Base-by-base conservation (phyloP, 2,329 filamentous ascomycete genomes). In the Neoarthrinium moseri region DNA sequence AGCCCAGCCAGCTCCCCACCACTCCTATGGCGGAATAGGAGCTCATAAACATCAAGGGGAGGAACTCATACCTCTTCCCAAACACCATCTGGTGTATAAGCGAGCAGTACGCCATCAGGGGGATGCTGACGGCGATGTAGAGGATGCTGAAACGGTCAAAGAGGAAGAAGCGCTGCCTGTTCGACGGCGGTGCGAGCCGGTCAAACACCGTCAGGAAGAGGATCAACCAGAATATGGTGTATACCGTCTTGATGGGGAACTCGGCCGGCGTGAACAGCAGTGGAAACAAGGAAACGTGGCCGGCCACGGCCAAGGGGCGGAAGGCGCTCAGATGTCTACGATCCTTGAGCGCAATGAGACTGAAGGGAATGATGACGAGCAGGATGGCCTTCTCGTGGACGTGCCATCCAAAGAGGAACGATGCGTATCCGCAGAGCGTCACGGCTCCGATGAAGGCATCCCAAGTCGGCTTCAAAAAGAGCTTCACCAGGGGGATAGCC, bases 371-470 rank as follows among this genome's bases (percentile, higher is more conserved):
- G 54, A 99, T 91, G 61, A 97, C 87, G 17, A 97, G 80, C 18
- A 99, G 78, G 47, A 99, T 88, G 2, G 94, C 94, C 68, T 99
- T 99, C 64, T 99, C 94, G 59, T 99, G 94, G 7, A 99, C 94
- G 62, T 99, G 94, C 91, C 92, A 99, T 46, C 94, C 92, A 57
- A 97, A 97, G 8, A 99, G 77, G 70, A 99, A 99, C 0, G 92
- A 96, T 0, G 92, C 88, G 62, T 96, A 99, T 48, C 89, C 94
- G 61, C 94, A 97, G 13, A 97, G 81, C 0, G 92, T 96, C 35
- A 96, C 80, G 1, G 90, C 86, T 4, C 90, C 90, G 33, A 97
- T 80, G 62, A 99, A 97, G 46, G 81, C 87, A 51, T 95, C 87
- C 89, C 90, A 96, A 1, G 82, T 89, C 2, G 91, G 90, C 41